phyloP scores from a whole-genome alignment of 2,329 filamentous ascomycete genomes.

The Penicillium expansum region DNA sequence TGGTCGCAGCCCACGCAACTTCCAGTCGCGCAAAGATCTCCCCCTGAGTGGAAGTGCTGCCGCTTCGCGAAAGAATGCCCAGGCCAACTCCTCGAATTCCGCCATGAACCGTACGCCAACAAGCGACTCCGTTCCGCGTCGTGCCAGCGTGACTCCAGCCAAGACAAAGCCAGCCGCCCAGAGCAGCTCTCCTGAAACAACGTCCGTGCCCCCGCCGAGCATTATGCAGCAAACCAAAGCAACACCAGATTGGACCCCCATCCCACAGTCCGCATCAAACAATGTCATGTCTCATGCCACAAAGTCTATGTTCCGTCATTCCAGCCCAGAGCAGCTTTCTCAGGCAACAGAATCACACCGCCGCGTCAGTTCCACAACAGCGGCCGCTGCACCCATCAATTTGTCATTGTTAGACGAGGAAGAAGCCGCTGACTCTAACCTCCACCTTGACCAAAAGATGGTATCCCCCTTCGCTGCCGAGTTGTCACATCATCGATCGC shows the following conservation, averaged over 20 bases:
- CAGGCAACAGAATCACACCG: constrained; percentile 41
- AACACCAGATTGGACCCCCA: constrained; percentile 39
- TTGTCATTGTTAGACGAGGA: constrained; percentile 58
- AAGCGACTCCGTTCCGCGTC: constrained; percentile 29
- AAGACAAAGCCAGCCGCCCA: constrained; percentile 31
- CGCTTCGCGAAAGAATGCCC: constrained; percentile 70
- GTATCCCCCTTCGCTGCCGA: constrained; percentile 26
- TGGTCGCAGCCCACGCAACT: constrained; percentile 89
- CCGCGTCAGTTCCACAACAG: constrained; percentile 24
- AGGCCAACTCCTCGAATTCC: constrained; percentile 32
- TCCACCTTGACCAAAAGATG: constrained; percentile 23
- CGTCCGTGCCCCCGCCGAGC: constrained; percentile 30
- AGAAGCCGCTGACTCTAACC: constrained; percentile 45
- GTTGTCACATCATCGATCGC: constrained; percentile 26
- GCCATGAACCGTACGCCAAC: constrained; percentile 34
- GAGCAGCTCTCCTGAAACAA: constrained; percentile 36
- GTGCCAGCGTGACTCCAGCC: constrained; percentile 28
- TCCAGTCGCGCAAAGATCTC: constrained; percentile 89
- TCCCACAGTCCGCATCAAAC: constrained; percentile 27
- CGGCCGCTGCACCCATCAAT: constrained; percentile 47
- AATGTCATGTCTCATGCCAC: constrained; percentile 25
- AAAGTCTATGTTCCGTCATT: constrained; percentile 49
- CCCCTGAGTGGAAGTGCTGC: constrained; percentile 77
- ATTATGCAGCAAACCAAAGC: constrained; percentile 27
- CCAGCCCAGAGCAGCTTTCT: constrained; percentile 51